Evolutionary conservation across 2,329 filamentous ascomycete species (phyloP), one percentile per base, ranked within the genome.

Genomic region (Diplodia scrobiculata): DNA sequence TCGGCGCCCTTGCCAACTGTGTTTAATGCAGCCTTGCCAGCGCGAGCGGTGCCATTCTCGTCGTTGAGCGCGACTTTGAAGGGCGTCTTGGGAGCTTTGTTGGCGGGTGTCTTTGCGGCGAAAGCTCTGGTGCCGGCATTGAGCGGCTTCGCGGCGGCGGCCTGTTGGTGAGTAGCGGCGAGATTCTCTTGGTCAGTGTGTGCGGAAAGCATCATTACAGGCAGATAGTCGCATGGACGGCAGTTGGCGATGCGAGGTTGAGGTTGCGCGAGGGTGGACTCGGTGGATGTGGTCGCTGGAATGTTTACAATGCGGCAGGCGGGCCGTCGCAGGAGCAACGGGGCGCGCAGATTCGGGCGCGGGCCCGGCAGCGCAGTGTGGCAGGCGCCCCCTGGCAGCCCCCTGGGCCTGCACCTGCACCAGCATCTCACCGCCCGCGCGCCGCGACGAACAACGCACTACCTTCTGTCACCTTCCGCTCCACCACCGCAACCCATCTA

Each of bases 121-220:
- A 88, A 78, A 67, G 81, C 83, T 80, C 83, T 87, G 67, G 79
- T 76, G 73, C 84, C 82, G 71, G 92, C 89, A 74, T 89, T 89
- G 70, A 89, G 79, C 59, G 87, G 87, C 78, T 96, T 97, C 17
- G 86, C 83, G 14, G 87, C 86, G 27, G 88, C 87, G 59, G 83
- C 85, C 68, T 87, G 84, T 75, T 92, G 91, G 75, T 90, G 90
- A 70, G 84, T 85, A 75, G 91, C 88, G 72, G 91, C 86, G 77
- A 91, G 80, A 79, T 97, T 97, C 79, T 97, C 93, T 80, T 97
- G 92, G 78, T 97, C 91, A 72, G 88, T 86, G 34, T 76, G 78
- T 74, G 89, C 84, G 68, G 91, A 90, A 75, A 92, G 83, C 91
- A 93, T 96, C 67, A 68, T 81, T 73, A 71, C 72, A 71, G 76